These are phyloP conservation scores for Plantago ovata DNA, from an alignment of 257 asterid species.

Conservation along the genomic window DNA sequence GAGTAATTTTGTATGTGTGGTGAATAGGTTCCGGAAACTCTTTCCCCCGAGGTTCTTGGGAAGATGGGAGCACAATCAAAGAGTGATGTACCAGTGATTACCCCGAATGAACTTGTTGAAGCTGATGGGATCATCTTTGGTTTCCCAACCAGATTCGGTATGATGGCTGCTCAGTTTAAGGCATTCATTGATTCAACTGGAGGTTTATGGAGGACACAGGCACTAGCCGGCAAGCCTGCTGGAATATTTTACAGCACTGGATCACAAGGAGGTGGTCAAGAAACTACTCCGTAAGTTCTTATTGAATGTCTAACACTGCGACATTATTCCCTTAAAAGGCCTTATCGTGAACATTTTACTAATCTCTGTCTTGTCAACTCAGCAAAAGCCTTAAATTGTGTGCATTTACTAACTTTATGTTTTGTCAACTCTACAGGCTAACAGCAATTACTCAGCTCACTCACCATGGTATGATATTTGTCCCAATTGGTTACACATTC, in stretches of 20 bases:
- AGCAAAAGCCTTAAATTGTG: too few species aligned
- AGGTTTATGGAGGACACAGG: constrained; percentile 48
- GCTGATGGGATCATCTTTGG: constrained; percentile 59
- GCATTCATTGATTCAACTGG: constrained; percentile 61
- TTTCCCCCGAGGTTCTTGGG: constrained; percentile 43
- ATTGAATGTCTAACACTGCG: too few species aligned
- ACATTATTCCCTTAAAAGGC: too few species aligned
- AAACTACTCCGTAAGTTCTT: constrained; percentile 60
- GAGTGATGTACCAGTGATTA: constrained; percentile 45
- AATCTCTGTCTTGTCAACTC: too few species aligned
- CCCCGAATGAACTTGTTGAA: constrained; percentile 41
- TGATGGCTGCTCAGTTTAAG: constrained; percentile 68
- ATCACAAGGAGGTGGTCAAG: constrained; percentile 69
- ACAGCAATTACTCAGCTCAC: constrained; percentile 64
- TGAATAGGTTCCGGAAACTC: constrained; percentile 54
- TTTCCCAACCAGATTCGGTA: constrained; percentile 66
- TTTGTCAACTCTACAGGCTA: constrained; percentile 32
- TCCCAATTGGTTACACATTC: too few species aligned
- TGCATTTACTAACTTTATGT: too few species aligned
- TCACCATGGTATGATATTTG: constrained; percentile 70
- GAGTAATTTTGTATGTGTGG: not conserved
- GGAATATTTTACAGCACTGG: constrained; percentile 64
- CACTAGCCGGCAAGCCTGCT: constrained; percentile 58
- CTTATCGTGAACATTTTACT: too few species aligned
- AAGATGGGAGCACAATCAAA: constrained; percentile 62